Evolutionary conservation across 495 filamentous ascomycete genomes (phyloP), one percentile per base, ranked within the genome.

Genomic region (Aeminium ludgeri): DNA sequence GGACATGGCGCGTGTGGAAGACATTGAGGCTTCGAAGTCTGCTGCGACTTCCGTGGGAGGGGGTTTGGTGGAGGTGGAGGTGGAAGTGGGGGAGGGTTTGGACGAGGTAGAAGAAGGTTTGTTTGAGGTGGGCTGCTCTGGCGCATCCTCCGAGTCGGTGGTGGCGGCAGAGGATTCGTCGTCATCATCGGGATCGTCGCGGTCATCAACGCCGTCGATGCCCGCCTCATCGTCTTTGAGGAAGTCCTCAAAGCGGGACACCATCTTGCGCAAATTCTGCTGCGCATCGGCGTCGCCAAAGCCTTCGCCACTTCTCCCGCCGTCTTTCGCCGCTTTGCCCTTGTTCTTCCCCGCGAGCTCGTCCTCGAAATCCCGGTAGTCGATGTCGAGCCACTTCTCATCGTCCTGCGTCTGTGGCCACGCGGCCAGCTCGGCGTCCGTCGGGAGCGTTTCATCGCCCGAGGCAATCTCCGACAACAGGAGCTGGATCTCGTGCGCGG

Each of bases 371-470:
- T 92, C 85, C 18, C 78, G 67, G 52, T 82, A 95, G 49, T 84
- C 76, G 40, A 97, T 86, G 54, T 96, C 79, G 44, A 97, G 63
- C 89, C 89, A 97, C n/a, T 67, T 66, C 45, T 96, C 91, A 49
- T 80, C 70, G 44, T 97, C 91, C 23, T 82, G 73, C 23, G 53
- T 58, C 16, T 60, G 57, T 6, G 66, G 66, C 89, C 89, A 95
- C 0, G 40, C 45, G 20, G 58, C 56, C 13, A 96, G 82, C 33
- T 91, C 84, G 11, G 67, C 60, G 52, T 92, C 71, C 0, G 68
- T 70, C 5, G 87, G 87, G 0, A 94, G 62, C 4, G 51, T 45
- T 19, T 70, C 65, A 34, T 74, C 70, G 2, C 67, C 72, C n/a
- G 58, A 62, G 7, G 67, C 69, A 13, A 92, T 46, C 51, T 91